These are phyloP conservation scores for Syncephalastrum monosporum DNA, from an alignment of 371 early-diverging fungal genomes.

Conservation along the genomic window DNA sequence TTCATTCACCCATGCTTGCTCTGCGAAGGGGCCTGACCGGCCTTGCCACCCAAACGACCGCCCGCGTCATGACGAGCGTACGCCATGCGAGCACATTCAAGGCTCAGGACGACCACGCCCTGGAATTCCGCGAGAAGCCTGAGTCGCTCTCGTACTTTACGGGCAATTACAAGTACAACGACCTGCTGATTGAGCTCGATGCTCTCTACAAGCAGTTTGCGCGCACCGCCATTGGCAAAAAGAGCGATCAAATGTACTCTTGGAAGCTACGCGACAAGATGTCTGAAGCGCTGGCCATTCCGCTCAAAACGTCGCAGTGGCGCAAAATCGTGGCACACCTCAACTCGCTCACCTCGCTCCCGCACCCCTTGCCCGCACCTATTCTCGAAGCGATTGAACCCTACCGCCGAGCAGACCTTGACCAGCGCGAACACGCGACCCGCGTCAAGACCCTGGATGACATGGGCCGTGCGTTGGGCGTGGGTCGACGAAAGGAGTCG, in stretches of 20 bases:
- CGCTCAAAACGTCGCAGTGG: constrained; percentile 68
- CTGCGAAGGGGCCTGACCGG: too few relatives aligned
- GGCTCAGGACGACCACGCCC: constrained; percentile 22
- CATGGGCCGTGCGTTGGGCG: constrained; percentile 76
- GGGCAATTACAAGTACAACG: constrained; percentile 80
- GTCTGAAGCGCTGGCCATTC: constrained; percentile 50
- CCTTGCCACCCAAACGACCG: too few relatives aligned
- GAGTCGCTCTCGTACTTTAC: constrained; percentile 85
- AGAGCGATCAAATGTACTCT: constrained; percentile 26
- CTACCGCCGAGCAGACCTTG: constrained; percentile 36
- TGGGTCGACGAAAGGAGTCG: constrained; percentile 87
- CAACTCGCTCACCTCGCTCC: constrained; percentile 52
- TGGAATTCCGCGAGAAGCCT: constrained; percentile 56
- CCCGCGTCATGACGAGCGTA: too few relatives aligned
- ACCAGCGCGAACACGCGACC: constrained; percentile 17
- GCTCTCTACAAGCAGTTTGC: constrained; percentile 54
- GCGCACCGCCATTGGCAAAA: constrained; percentile 15
- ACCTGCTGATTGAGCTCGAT: constrained; percentile 71
- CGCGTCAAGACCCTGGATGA: constrained; percentile 61
- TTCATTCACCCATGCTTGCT: too few relatives aligned
- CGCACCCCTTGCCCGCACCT: constrained; percentile 47
- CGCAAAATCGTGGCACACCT: constrained; percentile 57
- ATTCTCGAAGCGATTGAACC: constrained; percentile 43
- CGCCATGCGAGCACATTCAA: too few relatives aligned
- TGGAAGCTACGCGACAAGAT: constrained; percentile 62